Base-by-base conservation (phyloP, 805 yeast species). In the Jamesozyma rosinii region DNA sequence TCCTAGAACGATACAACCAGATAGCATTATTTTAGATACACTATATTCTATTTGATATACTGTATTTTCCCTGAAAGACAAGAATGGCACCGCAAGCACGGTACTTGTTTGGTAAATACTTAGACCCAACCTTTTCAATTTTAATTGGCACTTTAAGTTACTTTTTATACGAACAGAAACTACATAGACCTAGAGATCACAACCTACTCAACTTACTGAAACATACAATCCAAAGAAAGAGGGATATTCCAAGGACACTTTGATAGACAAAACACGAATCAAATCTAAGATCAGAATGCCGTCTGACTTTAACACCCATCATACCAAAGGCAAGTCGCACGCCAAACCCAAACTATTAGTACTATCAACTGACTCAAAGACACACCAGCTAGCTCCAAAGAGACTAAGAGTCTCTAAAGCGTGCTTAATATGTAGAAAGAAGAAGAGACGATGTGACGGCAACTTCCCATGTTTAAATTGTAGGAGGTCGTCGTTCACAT, bases 401-500 rank as follows among this genome's bases (percentile, higher is more conserved):
- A 67, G 85, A 27, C 68, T 77, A 51, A 64, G 89, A 44, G 89
- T 81, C 32, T 75, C 83, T 1, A 65, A 85, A 43, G 92, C 92
- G 2, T 83, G 92, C 55, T 83, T 79, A 52, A 78, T 75, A 49
- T 83, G 92, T 59, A 71, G 90, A 18, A 75, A 73, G 61, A 82
- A 81, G 63, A 83, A 83, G 57, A 85, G 82, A 49, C 79, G 81
- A 57, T 83, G 94, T 62, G 88, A 82, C 58, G 92, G 90, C 4
- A 73, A 74, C 52, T 81, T 75, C 52, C 92, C 90, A 1, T 83
- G 94, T 59, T 74, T 76, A 27, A 86, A 80, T 59, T 87, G 50
- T 42, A 26, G 21, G n/a, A 37, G 26, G 31, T 35, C 19, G 20
- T 18, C 32, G 4, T 30, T 44, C 15, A 22, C 18, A 5, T 46